Evolutionary conservation across 2,329 filamentous ascomycete genomes (phyloP), one percentile per base, ranked within the genome.

Genomic region (Seiridium cupressi): DNA sequence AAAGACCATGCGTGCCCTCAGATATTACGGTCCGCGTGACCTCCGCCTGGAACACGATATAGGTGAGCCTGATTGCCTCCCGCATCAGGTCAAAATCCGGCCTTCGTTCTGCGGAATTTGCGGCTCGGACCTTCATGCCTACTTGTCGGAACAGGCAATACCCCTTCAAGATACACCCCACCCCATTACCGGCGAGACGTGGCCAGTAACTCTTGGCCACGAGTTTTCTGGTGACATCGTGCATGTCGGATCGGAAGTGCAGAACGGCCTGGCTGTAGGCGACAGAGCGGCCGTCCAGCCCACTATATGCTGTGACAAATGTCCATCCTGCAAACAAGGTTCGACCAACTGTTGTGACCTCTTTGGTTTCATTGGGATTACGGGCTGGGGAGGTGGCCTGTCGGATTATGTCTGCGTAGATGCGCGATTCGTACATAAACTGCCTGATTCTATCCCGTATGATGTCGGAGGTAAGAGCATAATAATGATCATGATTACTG

Each of bases 121-220:
- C 61, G 73, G 72, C 10, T 70, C 71, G 5, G 72, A 75, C 57
- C 65, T 74, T 1, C 70, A 73, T 60, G 71, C 72, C 51, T 74
- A 71, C 61, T 61, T 69, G 13, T 63, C 66, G 46, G 70, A 70
- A n/a, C 67, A 68, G 1, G 64, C 72, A 42, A 67, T 72, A 54
- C 71, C 70, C 34, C 60, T 61, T 18, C 54, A 55, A 10, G 65
- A 64, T 34, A 63, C 61, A 32, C 83, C 85, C 1, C 87, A 89
- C 65, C 80, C 80, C 2, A 71, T 89, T 31, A 89, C 86, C 0
- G 75, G 79, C 38, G 83, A 84, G 60, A 77, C 75, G 1, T 77
- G 85, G 42, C 87, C 86, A 3, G 77, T 89, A 8, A 86, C 80
- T 0, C 75, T 89, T 8, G 87, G 88, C 34, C 87, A 90, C 67